These are phyloP conservation scores for Trematosphaeria pertusa DNA, from an alignment of 2,329 filamentous ascomycete species.

Conservation along the genomic window DNA sequence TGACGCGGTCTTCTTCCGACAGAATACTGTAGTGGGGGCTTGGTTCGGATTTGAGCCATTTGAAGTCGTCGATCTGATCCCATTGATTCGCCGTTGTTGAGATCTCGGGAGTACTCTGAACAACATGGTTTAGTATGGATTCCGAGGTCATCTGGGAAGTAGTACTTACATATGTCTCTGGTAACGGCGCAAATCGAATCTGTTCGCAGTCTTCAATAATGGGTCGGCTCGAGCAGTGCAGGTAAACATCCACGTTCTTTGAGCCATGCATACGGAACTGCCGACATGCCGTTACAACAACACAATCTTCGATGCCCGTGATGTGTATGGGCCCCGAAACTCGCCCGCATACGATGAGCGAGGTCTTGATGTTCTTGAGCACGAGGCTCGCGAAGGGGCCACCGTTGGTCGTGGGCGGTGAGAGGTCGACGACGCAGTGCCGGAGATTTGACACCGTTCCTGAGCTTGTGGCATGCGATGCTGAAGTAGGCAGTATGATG, in stretches of 20 bases:
- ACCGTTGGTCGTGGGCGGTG: slow-evolving; percentile 60
- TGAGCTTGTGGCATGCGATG: slow-evolving; percentile 73
- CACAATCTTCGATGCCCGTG: slow-evolving; percentile 73
- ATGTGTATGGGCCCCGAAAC: slow-evolving; percentile 84
- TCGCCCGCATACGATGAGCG: slow-evolving; percentile 78
- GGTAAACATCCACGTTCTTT: slow-evolving; percentile 79
- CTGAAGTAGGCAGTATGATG: slow-evolving; percentile 77
- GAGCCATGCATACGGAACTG: slow-evolving; percentile 95
- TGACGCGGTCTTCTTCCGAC: slow-evolving; percentile 64
- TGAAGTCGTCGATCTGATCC: slow-evolving; percentile 95
- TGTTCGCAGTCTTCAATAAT: slow-evolving; percentile 90
- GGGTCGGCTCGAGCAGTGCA: slow-evolving; percentile 81
- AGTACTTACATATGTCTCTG: slow-evolving; percentile 69
- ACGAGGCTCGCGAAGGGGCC: slow-evolving; percentile 71
- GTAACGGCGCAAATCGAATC: slow-evolving; percentile 81
- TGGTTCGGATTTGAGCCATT: slow-evolving; percentile 86
- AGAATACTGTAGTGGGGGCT: slow-evolving; percentile 89
- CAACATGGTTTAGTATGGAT: slow-evolving; percentile 12
- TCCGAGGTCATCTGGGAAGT: not conserved
- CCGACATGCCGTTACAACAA: slow-evolving; percentile 76
- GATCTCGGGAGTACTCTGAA: slow-evolving; percentile 30
- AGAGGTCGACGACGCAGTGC: slow-evolving; percentile 81
- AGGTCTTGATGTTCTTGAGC: slow-evolving; percentile 72
- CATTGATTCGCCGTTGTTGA: slow-evolving; percentile 68
- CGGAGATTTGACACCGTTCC: slow-evolving; percentile 74